Evolutionary conservation across 176 grass and related monocot species (phyloP).

Genomic region (Zoysia pacifica): DNA sequence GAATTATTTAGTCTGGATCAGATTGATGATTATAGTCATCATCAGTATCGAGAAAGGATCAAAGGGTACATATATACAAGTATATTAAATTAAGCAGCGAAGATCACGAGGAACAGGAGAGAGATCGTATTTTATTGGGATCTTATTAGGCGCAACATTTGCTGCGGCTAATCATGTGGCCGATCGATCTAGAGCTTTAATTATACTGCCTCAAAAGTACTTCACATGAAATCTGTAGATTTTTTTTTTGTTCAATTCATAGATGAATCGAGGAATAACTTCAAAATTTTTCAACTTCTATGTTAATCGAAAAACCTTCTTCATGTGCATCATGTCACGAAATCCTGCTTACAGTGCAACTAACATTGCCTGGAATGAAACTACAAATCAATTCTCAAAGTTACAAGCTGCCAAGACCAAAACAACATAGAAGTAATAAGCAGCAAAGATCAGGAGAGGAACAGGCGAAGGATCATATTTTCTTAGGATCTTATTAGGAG

Average conservation of each 20-base stretch:
- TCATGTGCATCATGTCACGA: background rate
- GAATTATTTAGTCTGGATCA: background rate
- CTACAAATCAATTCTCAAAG: background rate
- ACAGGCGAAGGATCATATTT: no score
- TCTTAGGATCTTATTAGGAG: background rate
- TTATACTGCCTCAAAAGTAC: no score
- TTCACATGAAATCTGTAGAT: no score
- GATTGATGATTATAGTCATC: constrained; percentile 11
- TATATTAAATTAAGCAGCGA: constrained; percentile 33
- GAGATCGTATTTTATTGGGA: background rate
- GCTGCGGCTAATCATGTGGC: no score
- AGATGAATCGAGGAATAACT: no score
- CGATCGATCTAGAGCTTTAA: no score
- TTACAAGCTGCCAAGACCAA: background rate
- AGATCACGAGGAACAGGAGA: constrained; percentile 42
- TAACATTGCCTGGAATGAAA: background rate
- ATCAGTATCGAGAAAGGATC: constrained; percentile 36
- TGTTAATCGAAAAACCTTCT: no score
- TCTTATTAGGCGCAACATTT: background rate
- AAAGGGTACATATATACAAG: background rate
- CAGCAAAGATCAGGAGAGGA: background rate
- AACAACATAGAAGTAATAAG: no score
- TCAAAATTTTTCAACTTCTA: no score
- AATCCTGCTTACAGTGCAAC: background rate
- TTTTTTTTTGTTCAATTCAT: no score